Conservation (phyloP, 495 filamentous ascomycete species). For the Sabuloglossum arenarium region DNA sequence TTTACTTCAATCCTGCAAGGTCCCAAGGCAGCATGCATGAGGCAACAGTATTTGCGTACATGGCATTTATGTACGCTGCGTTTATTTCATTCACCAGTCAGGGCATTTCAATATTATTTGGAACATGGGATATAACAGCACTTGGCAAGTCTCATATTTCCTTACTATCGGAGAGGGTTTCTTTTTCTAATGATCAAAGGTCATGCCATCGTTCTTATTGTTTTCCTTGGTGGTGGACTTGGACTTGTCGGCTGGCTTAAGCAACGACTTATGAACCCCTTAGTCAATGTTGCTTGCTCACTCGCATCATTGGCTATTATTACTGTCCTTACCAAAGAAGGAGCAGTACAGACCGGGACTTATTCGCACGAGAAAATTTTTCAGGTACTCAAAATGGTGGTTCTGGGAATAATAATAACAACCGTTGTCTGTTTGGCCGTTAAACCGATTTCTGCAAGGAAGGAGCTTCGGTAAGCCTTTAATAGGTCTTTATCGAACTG, state of each 20-base stretch:
- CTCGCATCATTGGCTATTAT: conserved; percentile 82
- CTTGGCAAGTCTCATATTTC: conserved; percentile 26
- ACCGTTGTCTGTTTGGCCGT: conserved; percentile 59
- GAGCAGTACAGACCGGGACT: conserved; percentile 55
- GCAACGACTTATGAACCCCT: conserved; percentile 61
- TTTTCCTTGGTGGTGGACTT: conserved; percentile 77
- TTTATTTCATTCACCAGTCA: conserved; percentile 71
- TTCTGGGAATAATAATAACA: conserved; percentile 61
- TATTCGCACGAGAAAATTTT: conserved; percentile 66
- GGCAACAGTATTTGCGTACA: conserved; percentile 60
- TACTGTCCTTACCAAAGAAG: conserved; percentile 82
- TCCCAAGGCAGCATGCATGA: conserved; percentile 81
- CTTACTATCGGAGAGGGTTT: background rate
- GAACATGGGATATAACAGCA: conserved; percentile 36
- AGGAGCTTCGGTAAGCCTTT: conserved; percentile 32
- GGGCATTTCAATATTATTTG: conserved; percentile 61
- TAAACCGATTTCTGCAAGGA: conserved; percentile 63
- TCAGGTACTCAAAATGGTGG: conserved; percentile 77
- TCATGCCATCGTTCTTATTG: conserved; percentile 58
- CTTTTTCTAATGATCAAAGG: background rate
- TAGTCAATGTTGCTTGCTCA: conserved; percentile 82
- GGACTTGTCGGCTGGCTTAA: conserved; percentile 90
- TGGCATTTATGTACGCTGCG: conserved; percentile 67
- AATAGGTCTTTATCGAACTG: background rate
- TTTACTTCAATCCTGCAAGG: conserved; percentile 93